Evolutionary conservation across 192 early-diverging fungal species (phyloP), one percentile per base, ranked within the genome.

Genomic region (Rhizoclosmatium sp.): DNA sequence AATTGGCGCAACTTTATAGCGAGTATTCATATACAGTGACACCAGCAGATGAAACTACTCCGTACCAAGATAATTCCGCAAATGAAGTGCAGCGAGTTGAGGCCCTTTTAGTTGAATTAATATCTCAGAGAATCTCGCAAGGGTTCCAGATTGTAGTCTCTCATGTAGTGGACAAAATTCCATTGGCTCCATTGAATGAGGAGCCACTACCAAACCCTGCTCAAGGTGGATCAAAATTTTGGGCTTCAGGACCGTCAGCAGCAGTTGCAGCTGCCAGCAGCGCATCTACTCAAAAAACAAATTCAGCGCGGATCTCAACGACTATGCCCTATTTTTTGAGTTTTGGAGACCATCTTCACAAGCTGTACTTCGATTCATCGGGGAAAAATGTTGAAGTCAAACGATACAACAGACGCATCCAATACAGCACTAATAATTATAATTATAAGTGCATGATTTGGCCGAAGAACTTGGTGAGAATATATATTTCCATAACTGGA

Each of bases 261-360:
- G 75, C 65, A 12, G 67, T 19, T 42, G 67, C 73, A 0, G 41
- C 64, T 3, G 46, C 73, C 1, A 31, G 31, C 31, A 47, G 42
- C 16, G 40, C 48, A 10, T 9, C 67, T n/a, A 21, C 40, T 14
- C 47, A 71, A 60, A 45, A 75, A 21, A 58, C 69, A 10, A 59
- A 49, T 12, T 60, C 47, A 56, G 19, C 41, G 78, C 60, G 44
- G 41, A 47, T 76, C 7, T 77, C 78, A 0, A 75, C 73, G 7
- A 78, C 87, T 4, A 85, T 60, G 9, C 87, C 85, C 3, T 91
- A 87, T 47, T 96, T 91, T 87, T 87, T 99, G 31, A 94, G 92
- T 80, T 93, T 96, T 83, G 97, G 97, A 0, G 93, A 96, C 75
- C 94, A 97, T 79, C 87, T 99, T 5, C 97, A 99, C 70, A 82